Percentiles rank a stretch among this genome's conserved stretches.
phyloP scores from a whole-genome alignment of 2,329 filamentous ascomycete genomes.

The Sphaceloma murrayae region DNA sequence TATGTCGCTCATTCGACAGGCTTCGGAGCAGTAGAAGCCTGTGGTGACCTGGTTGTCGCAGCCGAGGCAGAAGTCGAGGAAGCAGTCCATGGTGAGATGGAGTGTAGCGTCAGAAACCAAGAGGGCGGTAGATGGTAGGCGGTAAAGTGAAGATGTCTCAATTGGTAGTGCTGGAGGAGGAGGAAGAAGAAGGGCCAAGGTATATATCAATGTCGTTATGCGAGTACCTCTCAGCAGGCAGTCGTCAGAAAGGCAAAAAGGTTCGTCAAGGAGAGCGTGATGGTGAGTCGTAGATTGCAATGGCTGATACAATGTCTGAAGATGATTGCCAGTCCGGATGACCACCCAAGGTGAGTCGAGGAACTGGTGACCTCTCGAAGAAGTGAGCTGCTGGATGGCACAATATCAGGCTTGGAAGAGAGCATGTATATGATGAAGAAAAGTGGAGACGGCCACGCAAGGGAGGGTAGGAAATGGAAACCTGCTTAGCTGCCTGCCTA shows the following conservation, averaged over 20 bases:
- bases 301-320: slow-evolving; percentile 3
- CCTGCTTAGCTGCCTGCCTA: slow-evolving; percentile 8
- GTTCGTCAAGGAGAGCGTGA: slow-evolving; percentile 11
- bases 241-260: slow-evolving; percentile 3
- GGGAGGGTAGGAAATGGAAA: slow-evolving; percentile 13
- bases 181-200: too few relatives aligned
- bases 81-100: slow-evolving; percentile 51
- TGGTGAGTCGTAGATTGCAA: background rate
- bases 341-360: slow-evolving; percentile 4
- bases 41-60: slow-evolving; percentile 82
- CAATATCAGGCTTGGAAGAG: slow-evolving; percentile 13
- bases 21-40: slow-evolving; percentile 82
- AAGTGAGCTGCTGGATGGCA: slow-evolving; percentile 11
- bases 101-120: background rate
- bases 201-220: too few relatives aligned
- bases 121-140: too few relatives aligned
- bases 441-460: slow-evolving; percentile 8
- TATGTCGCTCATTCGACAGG: slow-evolving; percentile 78
- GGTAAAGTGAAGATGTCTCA: background rate
- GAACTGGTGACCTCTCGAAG: slow-evolving; percentile 12
- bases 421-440: slow-evolving; percentile 13
- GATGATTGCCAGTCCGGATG: slow-evolving; percentile 10
- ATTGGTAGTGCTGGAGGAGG: background rate
- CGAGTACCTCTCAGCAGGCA: too few relatives aligned
- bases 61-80: slow-evolving; percentile 84